Evolutionary conservation across 2,329 filamentous ascomycete species (phyloP).

Genomic region (Aspergillus sp.): DNA sequence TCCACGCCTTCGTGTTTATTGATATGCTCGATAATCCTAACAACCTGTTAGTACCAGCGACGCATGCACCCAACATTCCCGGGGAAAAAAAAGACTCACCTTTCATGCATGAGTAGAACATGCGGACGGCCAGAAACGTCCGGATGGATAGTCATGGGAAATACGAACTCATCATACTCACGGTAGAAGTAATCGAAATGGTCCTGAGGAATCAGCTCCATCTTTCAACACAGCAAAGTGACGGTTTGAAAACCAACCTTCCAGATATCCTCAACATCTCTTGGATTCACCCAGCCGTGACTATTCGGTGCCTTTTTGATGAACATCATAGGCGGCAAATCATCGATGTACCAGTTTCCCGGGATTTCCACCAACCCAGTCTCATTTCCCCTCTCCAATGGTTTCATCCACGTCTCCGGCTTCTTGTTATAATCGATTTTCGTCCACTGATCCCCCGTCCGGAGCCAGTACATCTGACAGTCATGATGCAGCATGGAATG

Average conservation of each 20-base stretch:
- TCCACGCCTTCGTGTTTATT: slow-evolving; percentile 57
- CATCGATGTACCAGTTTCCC: slow-evolving; percentile 46
- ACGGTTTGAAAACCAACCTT: slow-evolving; percentile 19
- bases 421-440: slow-evolving; percentile 46
- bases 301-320: slow-evolving; percentile 51
- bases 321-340: slow-evolving; percentile 49
- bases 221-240: background rate
- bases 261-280: slow-evolving; percentile 62
- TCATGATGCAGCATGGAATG: slow-evolving; percentile 48
- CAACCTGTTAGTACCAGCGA: slow-evolving; percentile 1
- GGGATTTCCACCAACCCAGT: slow-evolving; percentile 47
- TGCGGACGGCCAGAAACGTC: slow-evolving; percentile 72
- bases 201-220: slow-evolving; percentile 61
- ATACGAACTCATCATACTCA: slow-evolving; percentile 74
- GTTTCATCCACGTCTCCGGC: slow-evolving; percentile 48
- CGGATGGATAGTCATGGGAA: slow-evolving; percentile 75
- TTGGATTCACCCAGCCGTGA: slow-evolving; percentile 59
- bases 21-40: slow-evolving; percentile 65
- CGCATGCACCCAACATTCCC: background rate
- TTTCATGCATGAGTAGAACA: slow-evolving; percentile 71
- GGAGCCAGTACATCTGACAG: slow-evolving; percentile 47
- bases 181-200: slow-evolving; percentile 69
- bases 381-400: slow-evolving; percentile 47
- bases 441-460: slow-evolving; percentile 46
- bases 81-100: slow-evolving; percentile 45